Evolutionary conservation across 2,329 filamentous ascomycete species (phyloP), one percentile per base, ranked within the genome.

Genomic region (Hymenoscyphus albidus): DNA sequence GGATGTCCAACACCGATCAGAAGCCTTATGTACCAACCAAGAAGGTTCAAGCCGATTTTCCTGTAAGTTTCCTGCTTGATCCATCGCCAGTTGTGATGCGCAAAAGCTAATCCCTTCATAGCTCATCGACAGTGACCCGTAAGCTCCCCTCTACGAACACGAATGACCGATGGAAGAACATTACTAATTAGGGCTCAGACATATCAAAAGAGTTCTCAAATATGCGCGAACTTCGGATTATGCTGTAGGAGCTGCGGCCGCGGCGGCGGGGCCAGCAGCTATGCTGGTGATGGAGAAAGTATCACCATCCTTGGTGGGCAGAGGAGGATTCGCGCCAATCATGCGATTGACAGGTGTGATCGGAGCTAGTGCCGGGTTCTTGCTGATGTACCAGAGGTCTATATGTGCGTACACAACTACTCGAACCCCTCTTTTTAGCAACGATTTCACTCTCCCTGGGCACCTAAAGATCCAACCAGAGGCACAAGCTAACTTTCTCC

Each of bases 101-200:
- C 31, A 35, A 56, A 56, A 63, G 65, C 75, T 78, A 73, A 76
- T 65, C 68, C 64, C 55, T 75, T 75, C 71, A 71, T 80, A 99
- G 95, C 90, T 98, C 81, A 98, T 99, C 80, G 95, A 99, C 83
- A 96, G 92, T 82, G 95, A 99, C 80, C 95, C 95, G 93, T 97
- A 93, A 77, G 89, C 68, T 64, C 65, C 40, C 59, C 48, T 22
- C 18, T 39, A 38, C 58, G 32, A 32, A 59, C 48, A 35, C 65
- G 69, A 32, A 62, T 42, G 22, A 7, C 51, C 44, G 27, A 54
- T 38, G 32, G 51, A 18, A 42, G 35, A 35, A 51, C 27, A 42
- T 56, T 65, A 81, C 72, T 74, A 72, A 71, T 71, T 18, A 70
- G 32, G 27, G 67, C 64, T 61, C 73, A 96, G 92, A 74, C 95